phyloP scores from a whole-genome alignment of 257 asterid genomes.

The Nicotiana otophora region DNA sequence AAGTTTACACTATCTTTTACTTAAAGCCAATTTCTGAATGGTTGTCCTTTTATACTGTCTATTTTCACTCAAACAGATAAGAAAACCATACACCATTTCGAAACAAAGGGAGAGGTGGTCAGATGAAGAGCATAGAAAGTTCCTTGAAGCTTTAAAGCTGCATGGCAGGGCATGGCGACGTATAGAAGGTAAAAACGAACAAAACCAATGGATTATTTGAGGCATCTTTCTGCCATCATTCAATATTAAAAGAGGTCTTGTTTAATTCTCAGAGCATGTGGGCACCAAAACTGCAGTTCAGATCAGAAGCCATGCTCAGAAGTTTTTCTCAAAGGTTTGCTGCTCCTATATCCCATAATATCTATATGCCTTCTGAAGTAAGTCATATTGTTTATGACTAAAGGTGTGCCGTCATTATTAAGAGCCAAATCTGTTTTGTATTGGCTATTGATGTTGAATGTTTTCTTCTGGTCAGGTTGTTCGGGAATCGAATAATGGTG shows the following conservation, averaged over 20 bases:
- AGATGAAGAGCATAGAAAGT: constrained; percentile 79
- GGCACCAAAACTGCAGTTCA: constrained; percentile 95
- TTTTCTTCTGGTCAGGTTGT: constrained; percentile 44
- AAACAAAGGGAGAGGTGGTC: constrained; percentile 98
- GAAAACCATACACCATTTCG: constrained; percentile 86
- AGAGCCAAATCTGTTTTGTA: constrained; percentile 13
- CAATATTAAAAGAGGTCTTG: constrained; percentile 6
- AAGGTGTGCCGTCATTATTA: constrained; percentile 36
- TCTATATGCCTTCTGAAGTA: constrained; percentile 43
- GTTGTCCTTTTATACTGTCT: background rate
- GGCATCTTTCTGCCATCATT: background rate
- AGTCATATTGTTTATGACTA: constrained; percentile 43
- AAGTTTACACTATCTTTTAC: background rate
- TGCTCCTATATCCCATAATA: constrained; percentile 40
- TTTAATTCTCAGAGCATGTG: constrained; percentile 57
- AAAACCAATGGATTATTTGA: background rate
- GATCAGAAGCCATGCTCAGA: constrained; percentile 98
- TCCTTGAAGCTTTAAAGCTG: constrained; percentile 80
- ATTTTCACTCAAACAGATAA: constrained; percentile 33
- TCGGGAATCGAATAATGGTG: constrained; percentile 55
- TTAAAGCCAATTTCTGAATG: background rate
- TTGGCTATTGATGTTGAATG: constrained; percentile 11
- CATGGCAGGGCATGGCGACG: constrained; percentile 95
- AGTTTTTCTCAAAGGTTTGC: constrained; percentile 90
- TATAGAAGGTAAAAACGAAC: constrained; percentile 58